These are phyloP conservation scores for Huntiella omanensis DNA, from an alignment of 2,329 filamentous ascomycete species.

Conservation along the genomic window DNA sequence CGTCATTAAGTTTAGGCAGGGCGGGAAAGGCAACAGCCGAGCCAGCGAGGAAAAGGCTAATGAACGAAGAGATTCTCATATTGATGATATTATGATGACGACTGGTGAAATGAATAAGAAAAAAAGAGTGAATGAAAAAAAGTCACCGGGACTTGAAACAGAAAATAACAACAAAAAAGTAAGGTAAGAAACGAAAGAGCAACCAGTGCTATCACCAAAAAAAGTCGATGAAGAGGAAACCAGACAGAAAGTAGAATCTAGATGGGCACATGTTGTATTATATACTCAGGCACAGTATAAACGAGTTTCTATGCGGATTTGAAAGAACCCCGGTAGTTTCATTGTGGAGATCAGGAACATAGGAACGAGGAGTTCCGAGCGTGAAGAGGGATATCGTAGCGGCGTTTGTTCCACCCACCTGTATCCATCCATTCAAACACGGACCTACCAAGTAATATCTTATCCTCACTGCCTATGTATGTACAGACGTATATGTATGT, in stretches of 20 bases:
- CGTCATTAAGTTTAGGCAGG: conserved; percentile 23
- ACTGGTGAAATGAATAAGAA: conserved; percentile 16
- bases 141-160: not conserved
- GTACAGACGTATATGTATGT: no score
- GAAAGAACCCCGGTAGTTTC: no score
- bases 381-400: no score
- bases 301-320: no score
- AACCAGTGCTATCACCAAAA: conserved; percentile 28
- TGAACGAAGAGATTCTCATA: conserved; percentile 22
- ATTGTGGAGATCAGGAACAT: no score
- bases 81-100: conserved; percentile 13
- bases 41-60: conserved; percentile 27
- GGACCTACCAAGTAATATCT: no score
- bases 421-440: no score
- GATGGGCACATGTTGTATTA: conserved; percentile 13
- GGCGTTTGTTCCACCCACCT: no score
- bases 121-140: not conserved
- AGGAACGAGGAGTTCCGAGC: no score
- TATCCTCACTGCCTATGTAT: no score
- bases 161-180: conserved; percentile 14
- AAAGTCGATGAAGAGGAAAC: conserved; percentile 13
- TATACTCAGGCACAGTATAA: no score
- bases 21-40: conserved; percentile 29
- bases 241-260: conserved; percentile 15
- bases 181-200: conserved; percentile 15